Percentiles rank a stretch among this genome's conserved stretches.
These are phyloP conservation scores for Pyrus pyrifolia DNA, from an alignment of 306 rosid genomes.

Conservation along the genomic window DNA sequence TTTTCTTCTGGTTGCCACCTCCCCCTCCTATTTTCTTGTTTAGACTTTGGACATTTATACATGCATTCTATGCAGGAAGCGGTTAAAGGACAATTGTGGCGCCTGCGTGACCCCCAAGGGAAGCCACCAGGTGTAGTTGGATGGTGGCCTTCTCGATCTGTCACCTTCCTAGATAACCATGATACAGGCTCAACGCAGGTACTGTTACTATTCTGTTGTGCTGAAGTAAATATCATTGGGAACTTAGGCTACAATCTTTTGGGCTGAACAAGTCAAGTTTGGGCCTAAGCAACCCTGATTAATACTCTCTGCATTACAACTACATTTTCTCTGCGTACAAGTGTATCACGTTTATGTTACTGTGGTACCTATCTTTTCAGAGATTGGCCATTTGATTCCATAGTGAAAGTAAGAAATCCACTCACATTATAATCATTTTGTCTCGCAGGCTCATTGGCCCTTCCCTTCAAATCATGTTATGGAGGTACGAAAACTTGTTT, in stretches of 20 bases:
- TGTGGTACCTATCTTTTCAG: background rate
- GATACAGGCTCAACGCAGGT: conserved; percentile 98
- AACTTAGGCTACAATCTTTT: background rate
- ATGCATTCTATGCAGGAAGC: conserved; percentile 58
- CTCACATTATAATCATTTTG: conserved; percentile 12
- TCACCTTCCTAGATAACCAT: conserved; percentile 79
- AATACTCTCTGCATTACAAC: background rate
- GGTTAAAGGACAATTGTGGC: conserved; percentile 77
- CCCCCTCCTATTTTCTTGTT: background rate
- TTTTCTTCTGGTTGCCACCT: background rate
- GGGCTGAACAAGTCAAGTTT: background rate
- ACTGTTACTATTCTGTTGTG: conserved; percentile 1
- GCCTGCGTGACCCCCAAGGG: conserved; percentile 66
- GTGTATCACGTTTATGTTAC: background rate
- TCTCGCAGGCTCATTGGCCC: conserved; percentile 94
- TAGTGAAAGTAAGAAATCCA: conserved; percentile 4
- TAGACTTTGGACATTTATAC: background rate
- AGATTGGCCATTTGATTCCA: background rate
- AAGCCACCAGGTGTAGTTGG: conserved; percentile 89
- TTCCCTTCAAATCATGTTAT: conserved; percentile 66
- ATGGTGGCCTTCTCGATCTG: conserved; percentile 92
- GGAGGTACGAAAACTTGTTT: conserved; percentile 53
- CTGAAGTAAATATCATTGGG: background rate
- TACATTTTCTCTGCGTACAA: background rate
- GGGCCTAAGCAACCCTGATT: conserved; percentile 1